Evolutionary conservation across 768 basidiomycete genomes (phyloP), one percentile per base, ranked within the genome.

Genomic region (Termitomyces sp.): DNA sequence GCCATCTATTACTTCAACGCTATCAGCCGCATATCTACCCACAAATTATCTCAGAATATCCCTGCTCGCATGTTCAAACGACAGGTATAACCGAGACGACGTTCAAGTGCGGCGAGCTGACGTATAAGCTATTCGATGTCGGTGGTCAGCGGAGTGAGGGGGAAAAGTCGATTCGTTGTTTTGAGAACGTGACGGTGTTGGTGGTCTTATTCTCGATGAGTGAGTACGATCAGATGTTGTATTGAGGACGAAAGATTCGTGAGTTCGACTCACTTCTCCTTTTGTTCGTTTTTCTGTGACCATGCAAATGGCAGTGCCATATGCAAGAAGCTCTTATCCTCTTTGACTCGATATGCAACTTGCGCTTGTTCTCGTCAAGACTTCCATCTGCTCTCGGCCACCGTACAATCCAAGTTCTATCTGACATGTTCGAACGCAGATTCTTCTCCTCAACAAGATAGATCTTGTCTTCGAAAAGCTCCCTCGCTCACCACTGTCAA

Each of bases 281-380:
- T 48, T 13, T n/a, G 18, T 9, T 23, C 36, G n/a, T 3, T 18
- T 14, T 20, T 44, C 16, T n/a, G 30, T 63, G 50, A 64, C 47
- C n/a, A 26, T 38, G 33, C 43, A 6, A 13, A 20, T 38, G 53
- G 8, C 63, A 92, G 89, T 97, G 97, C 75, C 93, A 94, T 66
- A 96, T 99, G 92, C 91, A 96, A 78, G 96, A 98, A 72, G 92
- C 95, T 0, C 74, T 98, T 50, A 94, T 94, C 0, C 87, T 98
- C 55, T 98, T 97, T 72, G 96, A 98, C 72, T 96, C 94, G 56
- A 97, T 98, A 79, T 95, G 94, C 78, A 98, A 98, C 68, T 95
- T 93, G 47, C 82, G 95, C 61, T 97, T 92, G 93, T 96, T 23
- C 23, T 96, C 71, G 90, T 93, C 69, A 92, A 94, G 77, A 95